These are phyloP conservation scores for Pichia exigua DNA, from an alignment of 805 yeast species.

Conservation along the genomic window DNA sequence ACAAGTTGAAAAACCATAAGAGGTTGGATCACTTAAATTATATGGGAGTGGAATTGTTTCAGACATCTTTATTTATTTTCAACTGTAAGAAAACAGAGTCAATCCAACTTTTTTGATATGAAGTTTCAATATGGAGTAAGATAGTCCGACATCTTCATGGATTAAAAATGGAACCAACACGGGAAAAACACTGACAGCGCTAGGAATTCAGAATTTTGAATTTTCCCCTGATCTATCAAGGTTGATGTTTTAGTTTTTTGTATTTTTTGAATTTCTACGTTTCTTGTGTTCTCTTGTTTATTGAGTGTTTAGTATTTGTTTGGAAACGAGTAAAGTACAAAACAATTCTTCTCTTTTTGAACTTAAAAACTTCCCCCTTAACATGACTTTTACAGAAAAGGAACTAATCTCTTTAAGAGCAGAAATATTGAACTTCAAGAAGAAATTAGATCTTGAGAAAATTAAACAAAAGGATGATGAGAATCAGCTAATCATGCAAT, in stretches of 20 bases:
- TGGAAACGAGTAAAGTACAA: neutral
- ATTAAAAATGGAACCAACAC: no score
- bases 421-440: conserved; percentile 21
- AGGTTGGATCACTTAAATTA: conserved; percentile 57
- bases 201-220: no score
- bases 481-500: conserved; percentile 11
- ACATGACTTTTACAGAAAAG: conserved; percentile 3
- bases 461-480: conserved; percentile 13
- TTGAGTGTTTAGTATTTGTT: neutral
- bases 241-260: no score
- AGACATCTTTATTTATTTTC: neutral
- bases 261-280: no score
- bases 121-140: no score
- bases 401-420: conserved; percentile 7
- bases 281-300: no score
- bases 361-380: neutral
- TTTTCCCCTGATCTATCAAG: no score
- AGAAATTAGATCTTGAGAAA: conserved; percentile 7
- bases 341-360: neutral
- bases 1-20: conserved; percentile 80
- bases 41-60: conserved; percentile 39
- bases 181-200: no score
- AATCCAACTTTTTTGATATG: no score
- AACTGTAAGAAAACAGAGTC: neutral
- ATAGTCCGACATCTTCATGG: no score